These are phyloP conservation scores for Asterochloris sp. DNA, from an alignment of 139 green algal species.

Conservation along the genomic window DNA sequence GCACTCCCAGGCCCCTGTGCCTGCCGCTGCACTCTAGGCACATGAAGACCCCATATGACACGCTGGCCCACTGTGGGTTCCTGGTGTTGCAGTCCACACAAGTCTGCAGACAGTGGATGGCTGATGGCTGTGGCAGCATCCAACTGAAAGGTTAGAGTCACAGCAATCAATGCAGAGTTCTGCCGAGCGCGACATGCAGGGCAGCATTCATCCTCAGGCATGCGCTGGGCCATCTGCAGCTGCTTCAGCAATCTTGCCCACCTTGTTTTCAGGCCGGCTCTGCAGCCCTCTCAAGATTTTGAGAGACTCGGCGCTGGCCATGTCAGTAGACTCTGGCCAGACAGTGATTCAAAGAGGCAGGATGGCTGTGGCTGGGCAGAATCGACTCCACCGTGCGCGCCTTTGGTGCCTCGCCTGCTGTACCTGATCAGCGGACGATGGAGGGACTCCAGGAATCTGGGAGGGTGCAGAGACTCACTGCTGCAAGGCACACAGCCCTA, in stretches of 20 bases:
- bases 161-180: background rate
- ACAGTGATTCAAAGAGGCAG: no score
- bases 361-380: no score
- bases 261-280: slow-evolving; percentile 78
- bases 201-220: no score
- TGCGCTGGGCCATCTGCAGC: no score
- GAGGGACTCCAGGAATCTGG: no score
- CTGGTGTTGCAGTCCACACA: slow-evolving; percentile 94
- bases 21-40: slow-evolving; percentile 96
- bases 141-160: background rate
- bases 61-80: slow-evolving; percentile 93
- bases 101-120: slow-evolving; percentile 44
- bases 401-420: no score
- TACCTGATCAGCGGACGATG: no score
- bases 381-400: no score
- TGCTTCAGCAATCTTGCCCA: slow-evolving; percentile 25
- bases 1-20: slow-evolving; percentile 94
- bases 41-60: slow-evolving; percentile 98
- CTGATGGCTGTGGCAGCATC: background rate
- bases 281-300: slow-evolving; percentile 82
- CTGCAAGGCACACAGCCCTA: no score
- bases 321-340: slow-evolving; percentile 18
- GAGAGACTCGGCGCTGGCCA: slow-evolving; percentile 80
- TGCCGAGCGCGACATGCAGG: background rate
- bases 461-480: no score